A percentile compares a stretch with the other conserved stretches of the same genome.
These are phyloP conservation scores for Bipolaris sorokiniana DNA, from an alignment of 2,329 filamentous ascomycete species.

Conservation along the genomic window DNA sequence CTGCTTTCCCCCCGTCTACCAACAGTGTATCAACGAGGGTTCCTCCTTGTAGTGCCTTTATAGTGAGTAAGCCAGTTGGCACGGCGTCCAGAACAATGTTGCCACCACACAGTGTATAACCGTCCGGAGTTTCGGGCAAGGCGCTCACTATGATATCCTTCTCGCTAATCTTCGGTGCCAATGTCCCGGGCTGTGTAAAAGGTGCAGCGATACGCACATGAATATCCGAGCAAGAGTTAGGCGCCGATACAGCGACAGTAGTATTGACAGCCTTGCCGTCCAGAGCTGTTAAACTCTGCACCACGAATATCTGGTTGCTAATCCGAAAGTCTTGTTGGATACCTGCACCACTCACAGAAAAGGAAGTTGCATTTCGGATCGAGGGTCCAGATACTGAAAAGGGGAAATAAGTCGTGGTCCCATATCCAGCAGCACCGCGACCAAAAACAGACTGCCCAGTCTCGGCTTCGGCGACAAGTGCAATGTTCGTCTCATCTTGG, in stretches of 20 bases:
- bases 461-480: neutral
- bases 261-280: neutral
- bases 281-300: neutral
- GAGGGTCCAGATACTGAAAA: constrained; percentile 1
- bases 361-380: neutral
- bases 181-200: neutral
- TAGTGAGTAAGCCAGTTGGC: neutral
- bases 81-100: neutral
- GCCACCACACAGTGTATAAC: neutral
- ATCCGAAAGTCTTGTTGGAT: neutral
- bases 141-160: neutral
- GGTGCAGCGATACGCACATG: neutral
- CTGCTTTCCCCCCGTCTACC: neutral
- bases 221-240: neutral
- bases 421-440: neutral
- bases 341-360: neutral
- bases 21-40: neutral
- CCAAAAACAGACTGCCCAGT: neutral
- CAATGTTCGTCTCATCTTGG: neutral
- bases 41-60: neutral
- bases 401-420: constrained; percentile 3
- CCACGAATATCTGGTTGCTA: neutral
- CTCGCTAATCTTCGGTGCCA: neutral
- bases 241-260: neutral
- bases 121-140: neutral